Percentiles rank a stretch among this genome's conserved stretches.
Evolutionary conservation across 176 grass and related monocot genomes (phyloP).

Genomic region (Chloris gayana): DNA sequence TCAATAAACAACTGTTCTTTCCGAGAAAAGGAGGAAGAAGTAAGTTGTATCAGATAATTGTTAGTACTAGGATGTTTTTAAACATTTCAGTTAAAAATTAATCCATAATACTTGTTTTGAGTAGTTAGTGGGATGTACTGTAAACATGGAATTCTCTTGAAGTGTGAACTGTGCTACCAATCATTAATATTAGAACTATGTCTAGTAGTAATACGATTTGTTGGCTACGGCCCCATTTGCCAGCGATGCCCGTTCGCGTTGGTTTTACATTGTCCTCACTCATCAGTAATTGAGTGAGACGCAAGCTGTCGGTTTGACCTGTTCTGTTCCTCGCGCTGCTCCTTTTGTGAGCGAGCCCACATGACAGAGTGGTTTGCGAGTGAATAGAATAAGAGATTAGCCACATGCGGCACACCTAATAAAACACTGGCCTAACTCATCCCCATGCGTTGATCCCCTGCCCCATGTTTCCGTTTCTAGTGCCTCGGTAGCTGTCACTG

Average conservation of each 20-base stretch:
- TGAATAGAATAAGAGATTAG: not conserved
- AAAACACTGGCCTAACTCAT: slow-evolving; percentile 27
- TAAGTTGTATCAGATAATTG: too few species aligned
- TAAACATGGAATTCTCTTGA: too few species aligned
- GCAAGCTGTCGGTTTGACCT: not conserved
- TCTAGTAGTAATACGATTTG: too few species aligned
- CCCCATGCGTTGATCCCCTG: slow-evolving; percentile 26
- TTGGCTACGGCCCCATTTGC: not conserved
- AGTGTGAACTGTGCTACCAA: too few species aligned
- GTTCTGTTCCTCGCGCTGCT: not conserved
- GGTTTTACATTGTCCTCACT: not conserved
- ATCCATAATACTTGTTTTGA: too few species aligned
- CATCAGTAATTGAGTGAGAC: not conserved
- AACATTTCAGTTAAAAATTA: too few species aligned
- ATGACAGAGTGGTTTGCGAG: not conserved
- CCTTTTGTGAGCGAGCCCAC: not conserved
- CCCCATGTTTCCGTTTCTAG: not conserved
- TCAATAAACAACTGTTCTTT: too few species aligned
- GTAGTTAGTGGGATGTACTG: too few species aligned
- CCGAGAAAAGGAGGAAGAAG: too few species aligned
- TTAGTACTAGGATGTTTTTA: too few species aligned
- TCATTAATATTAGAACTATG: too few species aligned
- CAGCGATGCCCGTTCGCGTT: not conserved
- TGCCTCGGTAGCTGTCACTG: not conserved
- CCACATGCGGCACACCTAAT: slow-evolving; percentile 14